Evolutionary conservation across 177 flowering plant species (phyloP), one percentile per base, ranked within the genome.

Genomic region (Telopea speciosissima): DNA sequence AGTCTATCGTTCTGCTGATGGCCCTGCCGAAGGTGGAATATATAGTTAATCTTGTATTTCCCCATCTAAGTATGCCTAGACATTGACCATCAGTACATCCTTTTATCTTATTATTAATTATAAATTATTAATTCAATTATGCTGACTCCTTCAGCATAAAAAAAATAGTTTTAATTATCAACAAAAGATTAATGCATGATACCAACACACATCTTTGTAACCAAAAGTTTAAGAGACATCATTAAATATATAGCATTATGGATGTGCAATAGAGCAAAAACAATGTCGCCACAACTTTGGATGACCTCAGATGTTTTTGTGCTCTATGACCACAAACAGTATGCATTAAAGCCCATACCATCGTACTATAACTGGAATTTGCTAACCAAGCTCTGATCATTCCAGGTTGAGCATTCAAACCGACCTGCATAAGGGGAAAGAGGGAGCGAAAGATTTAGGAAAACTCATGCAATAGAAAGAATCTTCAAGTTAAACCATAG

Each of bases 341-440:
- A 19, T 26, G 31, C 44, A 21, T 79, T 13, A 67, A 72, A 64
- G 63, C 58, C 23, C 71, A 77, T 60, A 74, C 64, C 72, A 70
- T 69, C 28, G 79, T 77, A 58, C 71, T 65, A 68, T 79, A 83
- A 49, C 69, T 31, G 60, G 62, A 72, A 56, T 67, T 70, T 25
- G 56, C 65, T 26, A 40, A 24, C 61, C 24, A 67, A 63, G 61
- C 69, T 67, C 76, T 71, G 21, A 44, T 8, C 22, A 67, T 19
- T 73, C 70, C 68, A 13, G 59, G 71, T 36, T 62, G 78, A 79
- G 73, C 36, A 40, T 75, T 59, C 49, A 74, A 70, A 8, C 74
- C 72, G 23, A 75, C 75, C 82, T 80, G 74, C 63, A 64, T 6
- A 33, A 24, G 21, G 54, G 7, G 62, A 68, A 33, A 33, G 40